Percentiles rank a stretch among this genome's conserved stretches.
phyloP scores from a whole-genome alignment of 768 basidiomycete genomes.

The Pisolithus microcarpus region DNA sequence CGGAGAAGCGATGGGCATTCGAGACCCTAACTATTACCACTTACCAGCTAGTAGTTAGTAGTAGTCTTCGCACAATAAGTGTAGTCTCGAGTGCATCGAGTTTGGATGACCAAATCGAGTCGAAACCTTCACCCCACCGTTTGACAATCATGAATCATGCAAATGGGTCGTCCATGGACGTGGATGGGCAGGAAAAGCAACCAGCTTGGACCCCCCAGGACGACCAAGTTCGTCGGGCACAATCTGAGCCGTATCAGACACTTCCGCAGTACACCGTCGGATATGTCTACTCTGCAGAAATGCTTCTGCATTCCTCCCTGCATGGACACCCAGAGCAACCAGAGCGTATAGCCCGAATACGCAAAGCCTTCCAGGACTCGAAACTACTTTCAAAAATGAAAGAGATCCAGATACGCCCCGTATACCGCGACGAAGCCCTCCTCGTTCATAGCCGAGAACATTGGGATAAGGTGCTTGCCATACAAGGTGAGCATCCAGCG shows the following conservation, averaged over 20 bases:
- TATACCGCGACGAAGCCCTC: slow-evolving; percentile 68
- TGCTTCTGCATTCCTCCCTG: slow-evolving; percentile 77
- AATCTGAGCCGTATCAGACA: slow-evolving; percentile 26
- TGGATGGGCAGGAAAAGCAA: slow-evolving; percentile 16
- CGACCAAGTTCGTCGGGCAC: slow-evolving; percentile 18
- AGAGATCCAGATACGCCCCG: slow-evolving; percentile 66
- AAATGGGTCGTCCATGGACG: slow-evolving; percentile 18
- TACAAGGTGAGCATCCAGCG: slow-evolving; percentile 56
- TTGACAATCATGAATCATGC: too few relatives aligned
- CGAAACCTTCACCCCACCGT: too few relatives aligned
- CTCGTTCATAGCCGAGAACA: slow-evolving; percentile 88
- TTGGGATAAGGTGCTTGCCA: slow-evolving; percentile 84
- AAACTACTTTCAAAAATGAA: slow-evolving; percentile 68
- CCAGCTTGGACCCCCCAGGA: slow-evolving; percentile 8
- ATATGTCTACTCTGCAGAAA: slow-evolving; percentile 79
- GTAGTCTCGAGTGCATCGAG: too few relatives aligned
- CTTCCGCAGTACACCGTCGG: slow-evolving; percentile 45
- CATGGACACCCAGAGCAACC: slow-evolving; percentile 71
- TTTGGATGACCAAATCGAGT: too few relatives aligned
- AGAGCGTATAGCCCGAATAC: slow-evolving; percentile 72
- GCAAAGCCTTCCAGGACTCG: slow-evolving; percentile 50
- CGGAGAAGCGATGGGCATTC: too few relatives aligned
- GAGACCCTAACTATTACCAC: too few relatives aligned
- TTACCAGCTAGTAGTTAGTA: too few relatives aligned
- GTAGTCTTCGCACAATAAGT: too few relatives aligned